A percentile compares a stretch with the other conserved stretches of the same genome.
Conservation (phyloP, 2,329 filamentous ascomycete species). For the Aureobasidium zeae region DNA sequence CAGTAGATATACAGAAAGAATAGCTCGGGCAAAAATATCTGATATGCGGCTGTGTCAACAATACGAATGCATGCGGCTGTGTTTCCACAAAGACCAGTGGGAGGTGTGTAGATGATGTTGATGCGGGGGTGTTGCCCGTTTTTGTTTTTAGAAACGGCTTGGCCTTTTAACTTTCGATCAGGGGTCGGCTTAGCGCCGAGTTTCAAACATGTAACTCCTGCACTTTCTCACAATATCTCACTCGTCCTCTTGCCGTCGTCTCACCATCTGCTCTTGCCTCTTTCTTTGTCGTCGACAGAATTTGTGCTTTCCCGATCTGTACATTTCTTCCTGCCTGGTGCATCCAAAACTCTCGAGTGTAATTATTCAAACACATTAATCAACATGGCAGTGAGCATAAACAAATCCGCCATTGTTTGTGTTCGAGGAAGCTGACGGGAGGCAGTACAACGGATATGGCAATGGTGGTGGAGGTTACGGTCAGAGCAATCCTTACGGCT, state of each 20-base stretch:
- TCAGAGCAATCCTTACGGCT: slow-evolving; percentile 47
- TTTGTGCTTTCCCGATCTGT: too few relatives aligned
- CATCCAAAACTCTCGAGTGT: not conserved
- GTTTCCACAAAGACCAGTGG: too few relatives aligned
- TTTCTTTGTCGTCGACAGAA: not conserved
- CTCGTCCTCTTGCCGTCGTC: slow-evolving; percentile 9
- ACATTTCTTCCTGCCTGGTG: not conserved
- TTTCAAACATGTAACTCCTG: not conserved
- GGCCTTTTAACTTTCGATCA: too few relatives aligned
- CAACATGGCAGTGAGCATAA: slow-evolving; percentile 17
- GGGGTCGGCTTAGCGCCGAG: too few relatives aligned
- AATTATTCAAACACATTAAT: slow-evolving; percentile 3
- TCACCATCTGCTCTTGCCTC: not conserved
- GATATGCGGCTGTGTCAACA: too few relatives aligned
- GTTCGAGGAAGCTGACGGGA: slow-evolving; percentile 4
- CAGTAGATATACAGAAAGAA: slow-evolving; percentile 2
- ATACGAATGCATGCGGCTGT: too few relatives aligned
- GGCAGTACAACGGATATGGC: slow-evolving; percentile 35
- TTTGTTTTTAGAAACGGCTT: too few relatives aligned
- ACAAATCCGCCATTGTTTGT: too few relatives aligned
- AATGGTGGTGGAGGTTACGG: slow-evolving; percentile 41
- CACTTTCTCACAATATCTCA: slow-evolving; percentile 7
- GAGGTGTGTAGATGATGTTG: too few relatives aligned
- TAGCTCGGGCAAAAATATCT: not conserved
- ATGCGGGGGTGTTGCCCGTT: too few relatives aligned